Conservation (phyloP, 1,284 basidiomycete genomes). For the Anthracocystis walkeri region DNA sequence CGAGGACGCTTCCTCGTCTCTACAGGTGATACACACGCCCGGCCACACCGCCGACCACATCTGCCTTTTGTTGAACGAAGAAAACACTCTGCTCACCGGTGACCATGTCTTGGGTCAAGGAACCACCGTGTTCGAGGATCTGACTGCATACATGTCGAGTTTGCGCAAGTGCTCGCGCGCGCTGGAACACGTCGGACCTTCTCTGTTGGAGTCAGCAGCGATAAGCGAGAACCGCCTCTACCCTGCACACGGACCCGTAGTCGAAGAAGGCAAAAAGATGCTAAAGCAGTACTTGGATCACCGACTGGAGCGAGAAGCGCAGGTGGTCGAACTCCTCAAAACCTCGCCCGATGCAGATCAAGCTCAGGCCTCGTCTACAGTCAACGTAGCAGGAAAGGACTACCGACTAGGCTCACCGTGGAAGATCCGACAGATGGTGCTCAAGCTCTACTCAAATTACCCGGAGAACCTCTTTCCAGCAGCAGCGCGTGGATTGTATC, state of each 20-base stretch:
- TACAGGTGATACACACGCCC: constrained; percentile 82
- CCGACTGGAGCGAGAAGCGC: constrained; percentile 82
- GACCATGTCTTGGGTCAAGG: constrained; percentile 93
- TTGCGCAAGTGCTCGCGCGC: constrained; percentile 77
- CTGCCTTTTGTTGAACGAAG: constrained; percentile 70
- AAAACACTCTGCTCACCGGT: constrained; percentile 81
- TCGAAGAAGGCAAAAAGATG: constrained; percentile 74
- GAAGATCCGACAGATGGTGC: constrained; percentile 61
- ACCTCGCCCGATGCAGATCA: constrained; percentile 70
- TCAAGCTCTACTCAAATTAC: constrained; percentile 77
- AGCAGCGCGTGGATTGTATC: constrained; percentile 77
- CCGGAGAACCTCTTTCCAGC: constrained; percentile 77
- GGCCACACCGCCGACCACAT: constrained; percentile 92
- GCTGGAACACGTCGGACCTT: constrained; percentile 38
- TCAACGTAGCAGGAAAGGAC: constrained; percentile 13
- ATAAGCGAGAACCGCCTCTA: constrained; percentile 73
- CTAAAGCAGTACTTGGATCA: constrained; percentile 84
- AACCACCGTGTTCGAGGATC: constrained; percentile 89
- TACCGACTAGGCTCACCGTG: constrained; percentile 38
- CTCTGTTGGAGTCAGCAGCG: constrained; percentile 22
- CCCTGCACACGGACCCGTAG: constrained; percentile 87
- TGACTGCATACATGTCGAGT: constrained; percentile 79
- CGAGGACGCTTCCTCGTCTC: constrained; percentile 27
- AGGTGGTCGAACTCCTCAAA: constrained; percentile 78
- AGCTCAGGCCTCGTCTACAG: constrained; percentile 1